A percentile compares a stretch with the other conserved stretches of the same genome.
Evolutionary conservation across 148 eudicot species (phyloP).

Genomic region (Diospyros lotus): DNA sequence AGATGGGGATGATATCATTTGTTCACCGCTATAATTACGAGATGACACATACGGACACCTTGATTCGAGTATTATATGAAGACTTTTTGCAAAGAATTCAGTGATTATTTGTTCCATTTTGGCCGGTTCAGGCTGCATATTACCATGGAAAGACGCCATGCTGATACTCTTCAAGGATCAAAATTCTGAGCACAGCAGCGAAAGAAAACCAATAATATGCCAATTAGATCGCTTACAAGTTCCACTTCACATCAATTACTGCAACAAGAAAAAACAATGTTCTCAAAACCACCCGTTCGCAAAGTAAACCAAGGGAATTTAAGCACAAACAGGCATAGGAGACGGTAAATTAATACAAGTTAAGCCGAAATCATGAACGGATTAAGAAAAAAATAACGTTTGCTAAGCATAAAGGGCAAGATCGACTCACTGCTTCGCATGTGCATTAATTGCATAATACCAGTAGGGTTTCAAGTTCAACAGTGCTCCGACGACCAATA

Average conservation of each 20-base stretch:
- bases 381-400: not conserved
- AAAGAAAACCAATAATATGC: not conserved
- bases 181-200: not conserved
- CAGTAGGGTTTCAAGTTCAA: no score
- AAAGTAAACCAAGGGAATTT: not conserved
- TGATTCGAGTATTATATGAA: conserved; percentile 80
- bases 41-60: conserved; percentile 75
- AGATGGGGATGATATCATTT: conserved; percentile 65
- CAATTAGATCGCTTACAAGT: not conserved
- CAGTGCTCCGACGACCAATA: no score
- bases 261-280: conserved; percentile 3
- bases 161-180: conserved; percentile 10
- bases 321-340: not conserved
- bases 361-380: not conserved
- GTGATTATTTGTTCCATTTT: conserved; percentile 87
- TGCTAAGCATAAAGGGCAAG: not conserved
- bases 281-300: not conserved
- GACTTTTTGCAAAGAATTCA: conserved; percentile 74
- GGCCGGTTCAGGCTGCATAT: conserved; percentile 63
- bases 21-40: conserved; percentile 80
- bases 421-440: conserved; percentile 1
- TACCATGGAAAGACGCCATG: conserved; percentile 62
- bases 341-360: not conserved
- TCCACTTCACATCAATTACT: not conserved
- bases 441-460: not conserved